These are phyloP conservation scores for Stephanodiscus minutulus DNA, from an alignment of 108 stramenopile species.

Conservation along the genomic window DNA sequence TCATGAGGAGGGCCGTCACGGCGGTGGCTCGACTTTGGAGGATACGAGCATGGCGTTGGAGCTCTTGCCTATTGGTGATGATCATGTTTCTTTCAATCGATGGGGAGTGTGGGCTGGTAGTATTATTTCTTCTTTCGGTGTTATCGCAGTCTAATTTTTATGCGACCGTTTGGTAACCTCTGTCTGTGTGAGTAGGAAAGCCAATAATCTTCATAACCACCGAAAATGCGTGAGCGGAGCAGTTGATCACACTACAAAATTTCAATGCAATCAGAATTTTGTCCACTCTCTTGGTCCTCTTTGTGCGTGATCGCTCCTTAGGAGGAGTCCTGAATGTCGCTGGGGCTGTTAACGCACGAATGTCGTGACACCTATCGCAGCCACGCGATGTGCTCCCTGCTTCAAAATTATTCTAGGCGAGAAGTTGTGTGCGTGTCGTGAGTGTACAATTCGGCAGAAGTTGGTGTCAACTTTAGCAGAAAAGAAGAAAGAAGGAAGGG, in stretches of 20 bases:
- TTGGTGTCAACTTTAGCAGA: too few species aligned
- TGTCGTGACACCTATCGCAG: too few species aligned
- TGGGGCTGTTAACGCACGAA: too few species aligned
- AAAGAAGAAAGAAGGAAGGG: too few species aligned
- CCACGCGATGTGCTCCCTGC: too few species aligned
- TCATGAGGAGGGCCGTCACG: conserved; percentile 48
- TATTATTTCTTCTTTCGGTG: background rate
- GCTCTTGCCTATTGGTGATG: conserved; percentile 20
- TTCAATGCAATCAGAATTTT: conserved; percentile 17
- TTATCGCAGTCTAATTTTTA: background rate
- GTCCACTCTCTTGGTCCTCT: background rate
- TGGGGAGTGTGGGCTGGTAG: background rate
- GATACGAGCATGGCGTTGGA: conserved; percentile 28
- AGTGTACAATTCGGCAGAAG: too few species aligned
- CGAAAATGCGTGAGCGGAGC: background rate
- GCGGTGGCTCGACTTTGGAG: conserved; percentile 39
- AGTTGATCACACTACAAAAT: background rate
- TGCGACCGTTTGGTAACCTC: background rate
- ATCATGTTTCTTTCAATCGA: conserved; percentile 14
- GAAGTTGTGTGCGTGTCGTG: too few species aligned
- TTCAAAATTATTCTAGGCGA: too few species aligned
- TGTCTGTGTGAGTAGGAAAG: background rate
- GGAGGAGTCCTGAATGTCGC: background rate
- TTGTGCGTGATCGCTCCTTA: background rate
- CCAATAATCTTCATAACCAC: background rate